Percentiles rank a stretch among this genome's conserved stretches.
These are phyloP conservation scores for Monosporascus sp. DNA, from an alignment of 2,329 filamentous ascomycete genomes.

Conservation along the genomic window DNA sequence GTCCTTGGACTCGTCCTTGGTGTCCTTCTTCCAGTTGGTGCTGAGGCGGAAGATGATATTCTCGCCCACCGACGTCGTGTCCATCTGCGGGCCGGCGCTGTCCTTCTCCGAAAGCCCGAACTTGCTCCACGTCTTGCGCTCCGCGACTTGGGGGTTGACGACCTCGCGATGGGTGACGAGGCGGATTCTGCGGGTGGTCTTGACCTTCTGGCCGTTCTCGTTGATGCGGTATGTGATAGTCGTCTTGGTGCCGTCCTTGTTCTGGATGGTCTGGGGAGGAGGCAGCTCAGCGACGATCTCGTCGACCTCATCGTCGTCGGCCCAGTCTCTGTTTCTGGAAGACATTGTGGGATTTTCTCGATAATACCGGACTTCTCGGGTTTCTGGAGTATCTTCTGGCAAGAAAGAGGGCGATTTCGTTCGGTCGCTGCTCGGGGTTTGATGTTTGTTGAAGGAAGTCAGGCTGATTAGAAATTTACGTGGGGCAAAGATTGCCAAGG, in stretches of 20 bases:
- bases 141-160: conserved; percentile 94
- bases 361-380: not conserved
- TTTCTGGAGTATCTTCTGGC: not conserved
- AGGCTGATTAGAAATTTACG: not conserved
- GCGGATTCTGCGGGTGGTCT: conserved; percentile 93
- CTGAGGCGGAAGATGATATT: conserved; percentile 96
- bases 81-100: conserved; percentile 71
- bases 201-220: conserved; percentile 92
- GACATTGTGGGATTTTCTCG: not conserved
- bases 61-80: conserved; percentile 91
- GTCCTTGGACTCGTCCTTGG: conserved; percentile 74
- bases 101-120: conserved; percentile 90
- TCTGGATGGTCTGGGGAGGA: conserved; percentile 80
- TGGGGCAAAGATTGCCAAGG: conserved; percentile 1
- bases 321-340: conserved; percentile 63
- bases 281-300: conserved; percentile 67
- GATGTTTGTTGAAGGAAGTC: not conserved
- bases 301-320: conserved; percentile 90
- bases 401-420: not conserved
- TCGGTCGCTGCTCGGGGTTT: not conserved
- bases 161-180: conserved; percentile 86
- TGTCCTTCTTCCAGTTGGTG: conserved; percentile 89
- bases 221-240: conserved; percentile 86
- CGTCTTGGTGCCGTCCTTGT: conserved; percentile 98
- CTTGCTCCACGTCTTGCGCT: conserved; percentile 89